Evolutionary conservation across 1,139 yeast genomes (phyloP).

Genomic region (Saccharomyces hybrid): DNA sequence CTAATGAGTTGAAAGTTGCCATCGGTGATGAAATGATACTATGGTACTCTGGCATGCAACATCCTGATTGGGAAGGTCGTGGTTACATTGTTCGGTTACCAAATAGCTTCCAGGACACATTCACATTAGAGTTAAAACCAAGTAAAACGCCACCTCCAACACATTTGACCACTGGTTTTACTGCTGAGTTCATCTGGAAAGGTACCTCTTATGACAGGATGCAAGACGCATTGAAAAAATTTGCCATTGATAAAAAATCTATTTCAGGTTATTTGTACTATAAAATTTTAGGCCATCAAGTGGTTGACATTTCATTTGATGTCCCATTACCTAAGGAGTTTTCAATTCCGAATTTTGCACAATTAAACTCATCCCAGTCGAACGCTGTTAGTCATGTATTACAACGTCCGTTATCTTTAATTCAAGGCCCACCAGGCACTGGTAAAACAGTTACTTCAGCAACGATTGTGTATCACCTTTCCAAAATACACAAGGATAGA

Average conservation of each 20-base stretch:
- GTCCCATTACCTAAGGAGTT: slow-evolving; percentile 51
- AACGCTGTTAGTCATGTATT: slow-evolving; percentile 70
- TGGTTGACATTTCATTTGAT: slow-evolving; percentile 55
- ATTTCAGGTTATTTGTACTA: slow-evolving; percentile 75
- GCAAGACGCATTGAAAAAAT: slow-evolving; percentile 66
- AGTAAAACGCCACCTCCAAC: slow-evolving; percentile 37
- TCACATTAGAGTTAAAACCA: slow-evolving; percentile 59
- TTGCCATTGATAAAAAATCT: slow-evolving; percentile 66
- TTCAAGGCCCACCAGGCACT: slow-evolving; percentile 94
- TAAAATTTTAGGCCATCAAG: slow-evolving; percentile 75
- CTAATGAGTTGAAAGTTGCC: slow-evolving; percentile 62
- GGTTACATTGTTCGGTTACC: slow-evolving; percentile 75
- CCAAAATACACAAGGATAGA: slow-evolving; percentile 47
- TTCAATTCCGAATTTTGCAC: slow-evolving; percentile 60
- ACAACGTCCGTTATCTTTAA: slow-evolving; percentile 68
- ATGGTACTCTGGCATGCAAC: slow-evolving; percentile 47
- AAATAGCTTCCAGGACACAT: slow-evolving; percentile 56
- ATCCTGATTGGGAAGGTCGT: slow-evolving; percentile 55
- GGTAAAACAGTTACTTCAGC: slow-evolving; percentile 95
- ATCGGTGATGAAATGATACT: slow-evolving; percentile 78
- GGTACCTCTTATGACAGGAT: slow-evolving; percentile 76
- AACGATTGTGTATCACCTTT: slow-evolving; percentile 72
- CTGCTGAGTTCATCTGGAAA: slow-evolving; percentile 88
- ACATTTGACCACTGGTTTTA: slow-evolving; percentile 55
- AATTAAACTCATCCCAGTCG: slow-evolving; percentile 68